Base-by-base conservation (phyloP, 768 basidiomycete species). In the Kondoa subrosea region DNA sequence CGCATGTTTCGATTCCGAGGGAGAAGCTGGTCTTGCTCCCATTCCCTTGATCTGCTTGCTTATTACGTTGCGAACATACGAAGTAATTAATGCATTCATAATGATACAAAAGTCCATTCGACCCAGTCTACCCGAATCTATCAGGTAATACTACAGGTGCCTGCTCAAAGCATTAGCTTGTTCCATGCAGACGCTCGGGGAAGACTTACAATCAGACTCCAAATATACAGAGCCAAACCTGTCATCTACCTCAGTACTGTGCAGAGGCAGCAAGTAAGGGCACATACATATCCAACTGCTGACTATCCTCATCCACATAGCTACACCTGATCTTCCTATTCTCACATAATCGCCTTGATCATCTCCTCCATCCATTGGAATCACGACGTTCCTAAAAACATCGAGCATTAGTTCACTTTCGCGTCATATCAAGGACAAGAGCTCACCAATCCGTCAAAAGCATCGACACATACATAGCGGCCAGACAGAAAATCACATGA, bases 301-400 rank as follows among this genome's bases (percentile, higher is more conserved):
- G 59, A 97, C 88, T 33, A 97, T 83, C 2, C 95, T 81, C 89
- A 96, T 96, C 95, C 95, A 99, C 93, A 99, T 97, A 1, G 95
- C 91, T 8, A 88, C 86, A 76, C 91, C 89, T 2, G 90, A 92
- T 40, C 91, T 85, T 21, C 95, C 95, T 61, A 97, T 97, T 77
- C 90, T 89, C 50, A 96, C 79, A 4, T 68, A 69, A 21, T 72
- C 70, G 1, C 64, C 63, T n/a, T 21, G 27, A 0, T 56, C 58
- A 57, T 62, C 40, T 1, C 68, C 56, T 25, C 73, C 72, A 50
- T 50, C 40, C 56, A 71, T 71, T 2, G 76, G 72, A 32, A 74
- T 71, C n/a, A 73, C 72, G 15, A 76, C 72, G 8, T 74, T 74
- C 0, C 75, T 72, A 17, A 75, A 76, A 4, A 34, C 32, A 14